Evolutionary conservation across 2,329 filamentous ascomycete species (phyloP).

Genomic region (Aureobasidium sp.): DNA sequence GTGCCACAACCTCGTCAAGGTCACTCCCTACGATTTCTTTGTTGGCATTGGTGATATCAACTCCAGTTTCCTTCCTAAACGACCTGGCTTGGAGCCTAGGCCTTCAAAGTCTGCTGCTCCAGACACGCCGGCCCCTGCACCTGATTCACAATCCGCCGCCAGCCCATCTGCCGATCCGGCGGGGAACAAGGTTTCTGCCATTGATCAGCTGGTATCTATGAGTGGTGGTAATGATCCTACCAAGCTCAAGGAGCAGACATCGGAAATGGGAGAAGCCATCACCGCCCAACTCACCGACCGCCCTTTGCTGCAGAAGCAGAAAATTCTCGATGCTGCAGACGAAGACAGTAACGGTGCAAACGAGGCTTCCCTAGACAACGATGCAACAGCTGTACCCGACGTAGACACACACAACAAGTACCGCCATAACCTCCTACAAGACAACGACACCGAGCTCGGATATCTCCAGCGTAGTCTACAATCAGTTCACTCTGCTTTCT

Average conservation of each 20-base stretch:
- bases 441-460: conserved; percentile 78
- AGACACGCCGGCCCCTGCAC: neutral
- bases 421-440: conserved; percentile 72
- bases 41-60: conserved; percentile 98
- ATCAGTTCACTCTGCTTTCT: conserved; percentile 72
- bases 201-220: conserved; percentile 75
- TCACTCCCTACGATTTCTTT: conserved; percentile 94
- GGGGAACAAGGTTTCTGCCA: conserved; percentile 45
- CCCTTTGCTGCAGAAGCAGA: conserved; percentile 85
- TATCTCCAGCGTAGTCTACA: conserved; percentile 70
- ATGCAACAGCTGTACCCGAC: conserved; percentile 34
- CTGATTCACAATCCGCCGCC: neutral
- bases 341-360: conserved; percentile 45
- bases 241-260: conserved; percentile 65
- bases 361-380: conserved; percentile 32
- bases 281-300: conserved; percentile 84
- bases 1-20: conserved; percentile 87
- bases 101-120: conserved; percentile 21
- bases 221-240: conserved; percentile 61
- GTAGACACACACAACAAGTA: conserved; percentile 35
- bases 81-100: conserved; percentile 37
- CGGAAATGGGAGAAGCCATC: conserved; percentile 80
- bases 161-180: neutral
- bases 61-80: conserved; percentile 88
- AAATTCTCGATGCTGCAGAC: conserved; percentile 75